Conservation (phyloP, 2,329 filamentous ascomycete genomes). For the Monilinia laxa region DNA sequence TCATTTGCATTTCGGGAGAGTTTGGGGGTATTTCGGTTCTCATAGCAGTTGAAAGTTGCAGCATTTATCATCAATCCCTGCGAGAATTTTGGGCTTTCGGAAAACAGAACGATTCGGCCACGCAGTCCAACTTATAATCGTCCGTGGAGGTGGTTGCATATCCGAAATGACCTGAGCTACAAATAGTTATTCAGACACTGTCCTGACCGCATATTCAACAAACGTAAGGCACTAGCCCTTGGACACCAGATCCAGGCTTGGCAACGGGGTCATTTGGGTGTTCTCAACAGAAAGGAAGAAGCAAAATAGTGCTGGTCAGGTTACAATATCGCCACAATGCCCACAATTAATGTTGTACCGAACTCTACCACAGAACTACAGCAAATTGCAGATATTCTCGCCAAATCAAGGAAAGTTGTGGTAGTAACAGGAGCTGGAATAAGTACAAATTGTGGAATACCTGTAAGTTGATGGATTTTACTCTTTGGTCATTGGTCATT, state of each 20-base stretch:
- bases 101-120: neutral
- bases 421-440: conserved; percentile 73
- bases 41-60: neutral
- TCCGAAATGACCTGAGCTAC: conserved; percentile 14
- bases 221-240: neutral
- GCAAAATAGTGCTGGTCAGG: neutral
- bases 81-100: neutral
- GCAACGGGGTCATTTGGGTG: neutral
- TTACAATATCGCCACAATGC: conserved; percentile 32
- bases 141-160: neutral
- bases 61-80: neutral
- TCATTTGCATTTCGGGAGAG: neutral
- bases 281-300: neutral
- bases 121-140: neutral
- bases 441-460: conserved; percentile 74
- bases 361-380: conserved; percentile 48
- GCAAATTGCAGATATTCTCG: conserved; percentile 61
- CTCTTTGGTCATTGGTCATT: conserved; percentile 12
- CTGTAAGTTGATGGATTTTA: conserved; percentile 49
- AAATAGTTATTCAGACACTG: neutral
- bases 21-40: neutral
- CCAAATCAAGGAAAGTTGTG: conserved; percentile 66
- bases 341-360: conserved; percentile 37
- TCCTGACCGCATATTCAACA: conserved; percentile 13
- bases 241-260: neutral